These are phyloP conservation scores for Cicer cuneatum DNA, from an alignment of 306 rosid species.

Conservation along the genomic window DNA sequence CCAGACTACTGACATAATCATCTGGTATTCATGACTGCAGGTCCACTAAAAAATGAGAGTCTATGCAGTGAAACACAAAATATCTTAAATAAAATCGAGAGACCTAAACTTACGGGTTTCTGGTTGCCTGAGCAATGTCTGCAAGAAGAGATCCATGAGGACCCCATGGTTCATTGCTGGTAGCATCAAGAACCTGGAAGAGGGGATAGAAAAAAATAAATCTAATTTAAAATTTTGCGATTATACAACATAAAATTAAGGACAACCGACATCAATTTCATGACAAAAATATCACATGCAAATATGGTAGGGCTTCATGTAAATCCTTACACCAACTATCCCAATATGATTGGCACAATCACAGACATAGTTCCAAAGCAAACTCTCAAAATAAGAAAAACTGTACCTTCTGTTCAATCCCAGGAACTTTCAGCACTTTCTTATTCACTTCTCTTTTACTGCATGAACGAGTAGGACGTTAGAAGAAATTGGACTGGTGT, in stretches of 20 bases:
- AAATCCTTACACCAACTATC: slow-evolving; percentile 23
- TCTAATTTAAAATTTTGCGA: slow-evolving; percentile 30
- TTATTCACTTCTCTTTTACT: slow-evolving; percentile 97
- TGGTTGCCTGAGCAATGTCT: slow-evolving; percentile 88
- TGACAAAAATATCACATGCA: background rate
- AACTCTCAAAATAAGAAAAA: slow-evolving; percentile 23
- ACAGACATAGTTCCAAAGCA: slow-evolving; percentile 29
- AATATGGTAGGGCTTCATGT: slow-evolving; percentile 11
- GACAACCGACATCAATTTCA: slow-evolving; percentile 2
- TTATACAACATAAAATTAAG: background rate
- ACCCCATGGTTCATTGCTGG: slow-evolving; percentile 99
- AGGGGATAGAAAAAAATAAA: background rate
- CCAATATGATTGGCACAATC: slow-evolving; percentile 2
- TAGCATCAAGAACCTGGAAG: slow-evolving; percentile 91
- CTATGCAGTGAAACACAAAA: slow-evolving; percentile 38
- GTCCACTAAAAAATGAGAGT: slow-evolving; percentile 43
- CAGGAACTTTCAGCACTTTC: slow-evolving; percentile 96
- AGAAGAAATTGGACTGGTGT: slow-evolving; percentile 5
- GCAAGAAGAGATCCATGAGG: slow-evolving; percentile 99
- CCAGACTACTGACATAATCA: slow-evolving; percentile 94
- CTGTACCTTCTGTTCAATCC: slow-evolving; percentile 94
- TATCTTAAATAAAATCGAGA: slow-evolving; percentile 34
- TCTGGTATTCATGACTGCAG: slow-evolving; percentile 94
- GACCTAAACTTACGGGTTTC: slow-evolving; percentile 75
- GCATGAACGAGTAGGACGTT: slow-evolving; percentile 48